A percentile compares a stretch with the other conserved stretches of the same genome.
These are phyloP conservation scores for Asparagopsis taxiformis DNA, from an alignment of 31 red algal species.

Conservation along the genomic window DNA sequence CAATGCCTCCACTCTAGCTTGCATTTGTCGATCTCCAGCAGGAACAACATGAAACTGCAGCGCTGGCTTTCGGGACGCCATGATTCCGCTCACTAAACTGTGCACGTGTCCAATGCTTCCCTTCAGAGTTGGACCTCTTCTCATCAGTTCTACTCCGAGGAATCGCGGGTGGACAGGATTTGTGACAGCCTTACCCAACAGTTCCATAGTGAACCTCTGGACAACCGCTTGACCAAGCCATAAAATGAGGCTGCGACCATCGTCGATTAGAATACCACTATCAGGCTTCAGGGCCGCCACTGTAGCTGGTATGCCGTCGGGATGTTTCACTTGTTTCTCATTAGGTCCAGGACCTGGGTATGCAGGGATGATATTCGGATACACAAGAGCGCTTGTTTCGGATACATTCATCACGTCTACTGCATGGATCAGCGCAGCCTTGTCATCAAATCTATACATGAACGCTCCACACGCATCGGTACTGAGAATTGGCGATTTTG, in stretches of 20 bases:
- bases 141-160: conserved; percentile 50
- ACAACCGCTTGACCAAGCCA: conserved; percentile 77
- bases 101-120: conserved; percentile 55
- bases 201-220: conserved; percentile 53
- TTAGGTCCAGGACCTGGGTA: conserved; percentile 31
- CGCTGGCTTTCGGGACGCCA: conserved; percentile 33
- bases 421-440: conserved; percentile 69
- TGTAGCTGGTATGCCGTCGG: conserved; percentile 60
- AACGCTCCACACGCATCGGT: conserved; percentile 77
- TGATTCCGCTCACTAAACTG: conserved; percentile 37
- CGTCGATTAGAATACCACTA: conserved; percentile 78
- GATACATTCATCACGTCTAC: conserved; percentile 75
- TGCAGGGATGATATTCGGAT: conserved; percentile 88
- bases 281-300: conserved; percentile 60
- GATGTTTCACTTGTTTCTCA: conserved; percentile 39
- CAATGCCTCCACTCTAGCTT: conserved; percentile 78
- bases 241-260: conserved; percentile 71
- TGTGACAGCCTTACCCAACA: conserved; percentile 41
- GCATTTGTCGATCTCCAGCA: conserved; percentile 57
- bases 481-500: conserved; percentile 66
- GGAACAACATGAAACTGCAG: conserved; percentile 67
- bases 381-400: conserved; percentile 61
- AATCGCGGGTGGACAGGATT: conserved; percentile 34
- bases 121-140: conserved; percentile 31
- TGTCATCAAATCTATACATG: conserved; percentile 86